Evolutionary conservation across 352 stramenopile genomes (phyloP).

Genomic region (Pythium utonaiense): DNA sequence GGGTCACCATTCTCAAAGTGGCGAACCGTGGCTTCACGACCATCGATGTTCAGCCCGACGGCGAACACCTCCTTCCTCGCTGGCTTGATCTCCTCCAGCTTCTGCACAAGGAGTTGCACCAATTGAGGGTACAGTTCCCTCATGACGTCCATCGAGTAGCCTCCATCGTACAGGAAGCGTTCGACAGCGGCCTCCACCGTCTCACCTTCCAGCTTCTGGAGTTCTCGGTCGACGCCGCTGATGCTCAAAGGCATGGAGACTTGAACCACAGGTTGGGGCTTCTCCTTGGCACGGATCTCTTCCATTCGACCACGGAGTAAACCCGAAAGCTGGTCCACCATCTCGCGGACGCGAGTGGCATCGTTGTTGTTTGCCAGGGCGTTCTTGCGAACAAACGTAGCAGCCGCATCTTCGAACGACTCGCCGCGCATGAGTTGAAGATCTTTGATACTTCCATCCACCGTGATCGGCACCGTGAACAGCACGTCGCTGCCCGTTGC

Average conservation of each 20-base stretch:
- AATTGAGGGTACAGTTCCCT: constrained; percentile 59
- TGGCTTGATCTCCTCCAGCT: constrained; percentile 52
- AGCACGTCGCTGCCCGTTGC: constrained; percentile 44
- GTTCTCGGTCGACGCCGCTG: constrained; percentile 38
- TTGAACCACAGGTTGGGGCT: constrained; percentile 39
- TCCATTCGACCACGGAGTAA: constrained; percentile 62
- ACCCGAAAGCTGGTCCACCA: constrained; percentile 64
- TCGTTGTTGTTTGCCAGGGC: constrained; percentile 51
- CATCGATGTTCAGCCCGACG: constrained; percentile 55
- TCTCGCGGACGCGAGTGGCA: constrained; percentile 40
- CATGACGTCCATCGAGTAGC: constrained; percentile 64
- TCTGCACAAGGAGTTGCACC: constrained; percentile 48
- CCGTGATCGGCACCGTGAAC: constrained; percentile 57
- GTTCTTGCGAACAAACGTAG: constrained; percentile 59
- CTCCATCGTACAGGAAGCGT: constrained; percentile 61
- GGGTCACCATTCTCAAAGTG: constrained; percentile 67
- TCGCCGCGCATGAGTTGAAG: constrained; percentile 68
- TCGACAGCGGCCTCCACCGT: constrained; percentile 47
- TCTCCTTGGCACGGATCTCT: constrained; percentile 35
- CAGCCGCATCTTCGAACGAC: constrained; percentile 56
- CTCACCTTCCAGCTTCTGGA: constrained; percentile 66
- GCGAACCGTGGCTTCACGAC: constrained; percentile 36
- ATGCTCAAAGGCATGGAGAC: constrained; percentile 58
- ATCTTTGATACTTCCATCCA: constrained; percentile 58
- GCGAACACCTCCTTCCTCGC: constrained; percentile 54